Percentiles rank a stretch among this genome's conserved stretches.
phyloP scores from a whole-genome alignment of 164 flowering plant genomes.

The Vitis riparia region DNA sequence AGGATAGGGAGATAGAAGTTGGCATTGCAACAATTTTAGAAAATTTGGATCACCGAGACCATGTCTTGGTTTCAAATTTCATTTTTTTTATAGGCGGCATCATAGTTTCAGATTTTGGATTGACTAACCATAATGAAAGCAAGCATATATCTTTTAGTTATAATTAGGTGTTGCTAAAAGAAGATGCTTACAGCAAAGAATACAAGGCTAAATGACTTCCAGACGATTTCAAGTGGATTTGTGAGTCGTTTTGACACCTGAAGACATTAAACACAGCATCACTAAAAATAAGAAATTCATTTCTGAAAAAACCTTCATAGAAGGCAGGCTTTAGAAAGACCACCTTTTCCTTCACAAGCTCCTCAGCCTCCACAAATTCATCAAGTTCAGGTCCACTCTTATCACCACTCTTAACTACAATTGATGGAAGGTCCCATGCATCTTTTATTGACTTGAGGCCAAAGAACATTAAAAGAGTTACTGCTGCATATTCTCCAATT shows the following conservation, averaged over 20 bases:
- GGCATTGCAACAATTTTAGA: no score
- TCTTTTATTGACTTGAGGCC: conserved; percentile 91
- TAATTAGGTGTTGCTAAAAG: background rate
- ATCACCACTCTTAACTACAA: conserved; percentile 38
- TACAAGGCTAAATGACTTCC: conserved; percentile 95
- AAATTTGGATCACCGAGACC: no score
- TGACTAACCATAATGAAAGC: no score
- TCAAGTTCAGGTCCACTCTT: conserved; percentile 60
- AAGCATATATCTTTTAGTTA: background rate
- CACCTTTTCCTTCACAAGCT: conserved; percentile 96
- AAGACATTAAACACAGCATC: conserved; percentile 3
- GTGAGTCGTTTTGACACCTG: conserved; percentile 75
- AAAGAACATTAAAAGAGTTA: conserved; percentile 84
- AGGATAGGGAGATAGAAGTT: no score
- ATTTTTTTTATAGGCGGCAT: no score
- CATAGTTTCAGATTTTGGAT: no score
- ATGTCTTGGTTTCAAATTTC: no score
- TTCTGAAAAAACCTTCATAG: background rate
- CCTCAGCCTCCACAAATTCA: conserved; percentile 94
- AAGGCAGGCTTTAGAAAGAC: background rate
- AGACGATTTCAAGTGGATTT: conserved; percentile 84
- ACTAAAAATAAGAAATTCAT: background rate
- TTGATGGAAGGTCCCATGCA: conserved; percentile 93
- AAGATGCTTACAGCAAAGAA: conserved; percentile 83
- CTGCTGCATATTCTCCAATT: conserved; percentile 95